phyloP scores from a whole-genome alignment of 78 protist genomes.

The Monosiga brevicollis region DNA sequence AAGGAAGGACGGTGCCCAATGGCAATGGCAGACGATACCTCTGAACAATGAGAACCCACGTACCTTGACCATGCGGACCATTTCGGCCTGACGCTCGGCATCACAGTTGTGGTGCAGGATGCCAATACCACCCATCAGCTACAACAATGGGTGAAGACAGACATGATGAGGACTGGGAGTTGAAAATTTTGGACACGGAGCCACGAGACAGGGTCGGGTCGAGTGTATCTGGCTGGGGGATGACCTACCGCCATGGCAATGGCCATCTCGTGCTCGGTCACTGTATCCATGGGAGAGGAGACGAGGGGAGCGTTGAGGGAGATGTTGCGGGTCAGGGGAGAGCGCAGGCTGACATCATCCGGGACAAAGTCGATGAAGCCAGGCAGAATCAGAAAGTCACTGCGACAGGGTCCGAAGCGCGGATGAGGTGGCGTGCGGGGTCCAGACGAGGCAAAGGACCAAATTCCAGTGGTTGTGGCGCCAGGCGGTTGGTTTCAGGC shows the following conservation, averaged over 20 bases:
- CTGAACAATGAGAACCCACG: background rate
- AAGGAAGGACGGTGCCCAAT: background rate
- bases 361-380: constrained; percentile 51
- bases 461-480: no score
- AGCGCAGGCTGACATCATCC: constrained; percentile 27
- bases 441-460: no score
- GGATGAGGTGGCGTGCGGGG: no score
- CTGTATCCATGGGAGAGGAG: constrained; percentile 88
- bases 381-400: constrained; percentile 51
- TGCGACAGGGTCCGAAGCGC: no score
- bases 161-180: background rate
- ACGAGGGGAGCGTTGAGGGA: constrained; percentile 49
- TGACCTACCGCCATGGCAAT: constrained; percentile 70
- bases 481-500: no score
- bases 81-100: constrained; percentile 66
- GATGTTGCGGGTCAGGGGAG: constrained; percentile 24
- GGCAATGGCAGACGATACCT: background rate
- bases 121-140: constrained; percentile 85
- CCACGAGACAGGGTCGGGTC: background rate
- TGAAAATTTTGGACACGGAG: background rate
- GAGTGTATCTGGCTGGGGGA: background rate
- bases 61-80: constrained; percentile 46
- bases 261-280: constrained; percentile 80
- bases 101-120: constrained; percentile 79
- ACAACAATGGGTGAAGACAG: background rate